phyloP scores from a whole-genome alignment of 176 grass and related monocot species.

The Panicum miliaceum region DNA sequence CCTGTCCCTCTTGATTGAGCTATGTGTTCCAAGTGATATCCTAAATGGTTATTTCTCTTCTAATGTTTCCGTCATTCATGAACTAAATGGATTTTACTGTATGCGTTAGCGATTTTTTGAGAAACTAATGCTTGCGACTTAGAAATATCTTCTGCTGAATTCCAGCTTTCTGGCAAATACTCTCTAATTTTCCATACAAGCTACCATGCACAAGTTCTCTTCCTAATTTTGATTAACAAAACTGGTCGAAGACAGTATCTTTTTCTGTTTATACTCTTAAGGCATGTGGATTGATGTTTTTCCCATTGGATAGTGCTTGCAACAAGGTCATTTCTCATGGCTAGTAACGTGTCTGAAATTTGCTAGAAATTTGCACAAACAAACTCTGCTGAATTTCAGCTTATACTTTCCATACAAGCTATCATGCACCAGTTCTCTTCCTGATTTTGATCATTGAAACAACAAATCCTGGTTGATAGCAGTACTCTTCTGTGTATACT shows the following conservation, averaged over 20 bases:
- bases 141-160: not conserved
- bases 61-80: conserved; percentile 18
- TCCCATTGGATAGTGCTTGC: not conserved
- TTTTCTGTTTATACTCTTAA: not conserved
- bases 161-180: conserved; percentile 23
- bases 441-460: not conserved
- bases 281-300: not conserved
- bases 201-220: not conserved
- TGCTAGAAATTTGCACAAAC: not conserved
- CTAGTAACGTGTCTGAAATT: too few species aligned
- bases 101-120: not conserved
- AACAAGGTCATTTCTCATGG: not conserved
- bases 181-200: not conserved
- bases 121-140: conserved; percentile 4
- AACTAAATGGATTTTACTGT: not conserved
- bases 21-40: not conserved
- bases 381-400: not conserved
- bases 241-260: not conserved
- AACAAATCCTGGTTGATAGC: not conserved
- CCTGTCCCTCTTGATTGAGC: not conserved
- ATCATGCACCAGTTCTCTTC: not conserved
- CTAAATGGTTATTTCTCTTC: not conserved
- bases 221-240: conserved; percentile 4
- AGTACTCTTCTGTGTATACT: not conserved
- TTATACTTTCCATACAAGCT: conserved; percentile 16